These are phyloP conservation scores for Rhododendron molle DNA, from an alignment of 148 eudicot species.

Conservation along the genomic window DNA sequence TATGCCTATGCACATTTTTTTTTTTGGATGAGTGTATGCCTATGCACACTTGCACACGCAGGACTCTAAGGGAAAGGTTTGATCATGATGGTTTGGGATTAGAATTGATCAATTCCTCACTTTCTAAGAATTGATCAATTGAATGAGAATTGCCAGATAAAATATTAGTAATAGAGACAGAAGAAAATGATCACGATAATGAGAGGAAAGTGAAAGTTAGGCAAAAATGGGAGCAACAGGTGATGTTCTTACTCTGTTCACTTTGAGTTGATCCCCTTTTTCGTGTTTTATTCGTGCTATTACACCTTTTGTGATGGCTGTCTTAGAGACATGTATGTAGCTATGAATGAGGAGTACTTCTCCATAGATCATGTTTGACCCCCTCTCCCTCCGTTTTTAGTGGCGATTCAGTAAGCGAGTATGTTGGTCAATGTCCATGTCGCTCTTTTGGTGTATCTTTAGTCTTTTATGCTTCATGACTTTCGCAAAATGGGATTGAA, in stretches of 20 bases:
- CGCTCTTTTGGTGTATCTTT: background rate
- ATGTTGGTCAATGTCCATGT: background rate
- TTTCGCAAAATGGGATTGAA: background rate
- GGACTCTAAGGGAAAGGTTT: background rate
- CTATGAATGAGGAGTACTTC: background rate
- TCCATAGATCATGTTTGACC: background rate
- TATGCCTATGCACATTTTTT: background rate
- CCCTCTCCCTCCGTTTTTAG: background rate
- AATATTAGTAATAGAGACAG: background rate
- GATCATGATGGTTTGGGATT: background rate
- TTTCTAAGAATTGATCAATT: background rate
- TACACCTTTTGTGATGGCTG: conserved; percentile 7
- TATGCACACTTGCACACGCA: background rate
- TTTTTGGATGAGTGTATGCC: background rate
- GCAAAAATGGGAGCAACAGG: background rate
- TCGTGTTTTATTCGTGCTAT: background rate
- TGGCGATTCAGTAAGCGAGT: background rate
- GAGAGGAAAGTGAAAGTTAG: background rate
- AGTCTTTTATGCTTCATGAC: background rate
- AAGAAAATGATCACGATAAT: background rate
- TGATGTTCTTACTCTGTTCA: background rate
- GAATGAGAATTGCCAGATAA: background rate
- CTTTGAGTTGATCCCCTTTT: background rate
- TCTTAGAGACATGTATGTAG: background rate
- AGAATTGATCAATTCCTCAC: background rate